Evolutionary conservation across 2,329 filamentous ascomycete genomes (phyloP), one percentile per base, ranked within the genome.

Genomic region (Aspergillus ochraceoroseus): DNA sequence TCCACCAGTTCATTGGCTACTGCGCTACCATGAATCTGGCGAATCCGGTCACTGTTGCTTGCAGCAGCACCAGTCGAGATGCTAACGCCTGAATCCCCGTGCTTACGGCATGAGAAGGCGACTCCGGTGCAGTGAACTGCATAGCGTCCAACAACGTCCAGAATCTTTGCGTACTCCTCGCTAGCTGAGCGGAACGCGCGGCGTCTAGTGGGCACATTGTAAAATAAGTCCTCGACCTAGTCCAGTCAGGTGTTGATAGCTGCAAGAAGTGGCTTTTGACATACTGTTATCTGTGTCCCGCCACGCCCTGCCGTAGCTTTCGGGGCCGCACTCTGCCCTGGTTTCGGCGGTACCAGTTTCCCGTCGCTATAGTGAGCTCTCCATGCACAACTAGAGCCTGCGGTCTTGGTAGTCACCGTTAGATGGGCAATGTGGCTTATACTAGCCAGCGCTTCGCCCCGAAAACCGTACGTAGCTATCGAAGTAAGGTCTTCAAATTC

Each of bases 351-450:
- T 5, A 79, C 77, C 30, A 96, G 74, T 51, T 82, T 86, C 9
- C 92, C 90, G 59, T 86, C 82, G 13, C 85, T 79, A 60, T 95
- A 98, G 51, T 86, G 80, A 14, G 89, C 89, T 60, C 86, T 82
- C 85, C 86, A 98, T 11, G 92, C 92, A 65, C 87, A 85, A 52
- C 80, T 82, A 0, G 89, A 94, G 29, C 87, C 82, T 43, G 85
- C 83, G 1, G 89, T 96, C 63, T 88, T 94, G 5, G 94, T 98
- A 1, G 90, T 96, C 29, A 98, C 87, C 3, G 83, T 87, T 14
- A 98, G 74, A 69, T 98, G 94, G 22, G 94, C 90, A 55, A 98
- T 95, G 62, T 98, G 92, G 59, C 90, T 96, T 63, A 98, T 98
- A 66, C 92, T 96, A 9, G 92, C 92, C 39, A 98, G 70, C 3